phyloP scores from a whole-genome alignment of 2,329 filamentous ascomycete genomes.

The Penicillium aurantiogriseum region DNA sequence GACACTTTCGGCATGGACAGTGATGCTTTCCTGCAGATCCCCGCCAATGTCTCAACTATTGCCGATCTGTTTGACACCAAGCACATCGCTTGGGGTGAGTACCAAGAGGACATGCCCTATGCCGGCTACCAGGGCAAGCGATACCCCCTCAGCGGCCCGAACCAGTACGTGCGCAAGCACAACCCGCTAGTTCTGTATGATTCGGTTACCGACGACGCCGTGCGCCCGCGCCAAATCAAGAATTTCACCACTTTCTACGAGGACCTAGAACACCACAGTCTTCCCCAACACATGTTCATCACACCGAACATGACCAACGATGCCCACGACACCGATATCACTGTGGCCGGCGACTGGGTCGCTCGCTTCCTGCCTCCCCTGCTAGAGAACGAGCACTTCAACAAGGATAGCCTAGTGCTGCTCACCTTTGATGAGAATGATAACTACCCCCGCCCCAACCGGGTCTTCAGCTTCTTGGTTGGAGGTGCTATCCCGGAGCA shows the following conservation, averaged over 20 bases:
- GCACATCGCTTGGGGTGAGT: conserved; percentile 67
- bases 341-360: conserved; percentile 66
- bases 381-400: conserved; percentile 67
- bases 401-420: conserved; percentile 71
- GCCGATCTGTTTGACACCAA: conserved; percentile 66
- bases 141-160: conserved; percentile 63
- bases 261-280: conserved; percentile 61
- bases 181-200: conserved; percentile 67
- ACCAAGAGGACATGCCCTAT: conserved; percentile 77
- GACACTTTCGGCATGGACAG: conserved; percentile 72
- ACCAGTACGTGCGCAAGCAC: conserved; percentile 83
- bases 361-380: conserved; percentile 68
- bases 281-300: conserved; percentile 66
- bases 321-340: conserved; percentile 72
- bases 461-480: conserved; percentile 67
- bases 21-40: conserved; percentile 61
- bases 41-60: conserved; percentile 64
- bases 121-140: conserved; percentile 66
- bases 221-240: conserved; percentile 68
- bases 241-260: conserved; percentile 68
- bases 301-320: conserved; percentile 61
- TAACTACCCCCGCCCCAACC: conserved; percentile 66
- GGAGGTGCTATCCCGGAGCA: conserved; percentile 68
- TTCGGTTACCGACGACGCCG: conserved; percentile 57
- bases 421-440: conserved; percentile 79